A percentile compares a stretch with the other conserved stretches of the same genome.
These are phyloP conservation scores for Populus euphratica DNA, from an alignment of 345 rosid species.

Conservation along the genomic window DNA sequence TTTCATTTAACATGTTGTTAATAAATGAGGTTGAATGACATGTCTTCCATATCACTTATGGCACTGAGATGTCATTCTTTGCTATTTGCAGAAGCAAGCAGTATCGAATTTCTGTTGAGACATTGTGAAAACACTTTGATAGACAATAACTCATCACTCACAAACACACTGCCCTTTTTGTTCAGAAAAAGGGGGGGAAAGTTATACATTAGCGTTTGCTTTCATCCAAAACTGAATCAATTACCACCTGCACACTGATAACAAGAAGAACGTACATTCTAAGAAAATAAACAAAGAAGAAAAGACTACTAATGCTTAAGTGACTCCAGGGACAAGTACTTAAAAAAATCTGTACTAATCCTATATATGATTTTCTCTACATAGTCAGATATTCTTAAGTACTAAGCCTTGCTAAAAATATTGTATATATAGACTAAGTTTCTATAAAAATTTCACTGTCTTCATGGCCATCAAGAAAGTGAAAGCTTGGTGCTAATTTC, in stretches of 20 bases:
- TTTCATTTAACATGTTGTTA: too few relatives aligned
- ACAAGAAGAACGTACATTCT: too few relatives aligned
- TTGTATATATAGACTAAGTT: neutral
- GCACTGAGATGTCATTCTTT: too few relatives aligned
- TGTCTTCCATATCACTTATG: too few relatives aligned
- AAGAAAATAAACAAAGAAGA: neutral
- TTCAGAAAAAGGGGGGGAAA: too few relatives aligned
- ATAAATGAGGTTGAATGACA: too few relatives aligned
- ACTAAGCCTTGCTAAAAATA: slow-evolving; percentile 6
- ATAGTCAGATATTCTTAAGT: slow-evolving; percentile 28
- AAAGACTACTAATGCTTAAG: neutral
- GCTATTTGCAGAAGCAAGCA: too few relatives aligned
- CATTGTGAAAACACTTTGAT: too few relatives aligned
- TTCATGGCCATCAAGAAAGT: slow-evolving; percentile 31
- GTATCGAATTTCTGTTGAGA: too few relatives aligned
- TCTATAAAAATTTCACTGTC: neutral
- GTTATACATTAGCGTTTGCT: neutral
- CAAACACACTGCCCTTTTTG: too few relatives aligned
- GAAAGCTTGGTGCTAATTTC: slow-evolving; percentile 44
- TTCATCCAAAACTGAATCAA: slow-evolving; percentile 15
- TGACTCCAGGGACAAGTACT: slow-evolving; percentile 20
- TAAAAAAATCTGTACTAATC: slow-evolving; percentile 27
- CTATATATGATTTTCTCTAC: slow-evolving; percentile 3
- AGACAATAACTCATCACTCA: too few relatives aligned
- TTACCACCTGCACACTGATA: too few relatives aligned